Evolutionary conservation across 108 stramenopile species (phyloP).

Genomic region (Cyclotella baltica): DNA sequence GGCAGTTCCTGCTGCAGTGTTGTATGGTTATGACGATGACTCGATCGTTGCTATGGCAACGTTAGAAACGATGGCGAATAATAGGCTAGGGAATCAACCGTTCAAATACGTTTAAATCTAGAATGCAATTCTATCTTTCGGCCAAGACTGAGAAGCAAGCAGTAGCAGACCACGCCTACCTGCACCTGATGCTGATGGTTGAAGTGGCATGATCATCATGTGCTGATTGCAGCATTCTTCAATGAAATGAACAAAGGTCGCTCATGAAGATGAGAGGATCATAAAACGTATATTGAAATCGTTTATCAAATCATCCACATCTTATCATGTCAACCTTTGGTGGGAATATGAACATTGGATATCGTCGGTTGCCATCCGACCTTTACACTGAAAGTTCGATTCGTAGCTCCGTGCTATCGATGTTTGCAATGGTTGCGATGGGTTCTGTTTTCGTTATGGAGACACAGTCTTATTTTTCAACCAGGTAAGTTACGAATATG

Average conservation of each 20-base stretch:
- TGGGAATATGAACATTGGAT: slow-evolving; percentile 6
- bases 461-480: slow-evolving; percentile 78
- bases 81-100: background rate
- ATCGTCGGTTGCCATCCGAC: slow-evolving; percentile 69
- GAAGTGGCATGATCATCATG: too few species aligned
- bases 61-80: background rate
- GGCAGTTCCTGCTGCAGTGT: too few species aligned
- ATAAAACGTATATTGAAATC: background rate
- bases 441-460: slow-evolving; percentile 81
- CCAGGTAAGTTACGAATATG: slow-evolving; percentile 43
- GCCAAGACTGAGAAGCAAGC: background rate
- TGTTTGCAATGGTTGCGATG: slow-evolving; percentile 63
- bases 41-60: too few species aligned
- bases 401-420: slow-evolving; percentile 62
- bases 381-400: slow-evolving; percentile 74
- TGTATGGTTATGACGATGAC: too few species aligned
- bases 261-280: background rate
- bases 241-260: background rate
- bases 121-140: background rate
- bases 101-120: background rate
- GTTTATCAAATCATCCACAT: background rate
- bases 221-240: background rate
- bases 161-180: background rate
- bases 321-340: slow-evolving; percentile 1
- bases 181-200: background rate